A percentile compares a stretch with the other conserved stretches of the same genome.
Conservation (phyloP, 1,284 basidiomycete genomes). For the Amylostereum areolatum region DNA sequence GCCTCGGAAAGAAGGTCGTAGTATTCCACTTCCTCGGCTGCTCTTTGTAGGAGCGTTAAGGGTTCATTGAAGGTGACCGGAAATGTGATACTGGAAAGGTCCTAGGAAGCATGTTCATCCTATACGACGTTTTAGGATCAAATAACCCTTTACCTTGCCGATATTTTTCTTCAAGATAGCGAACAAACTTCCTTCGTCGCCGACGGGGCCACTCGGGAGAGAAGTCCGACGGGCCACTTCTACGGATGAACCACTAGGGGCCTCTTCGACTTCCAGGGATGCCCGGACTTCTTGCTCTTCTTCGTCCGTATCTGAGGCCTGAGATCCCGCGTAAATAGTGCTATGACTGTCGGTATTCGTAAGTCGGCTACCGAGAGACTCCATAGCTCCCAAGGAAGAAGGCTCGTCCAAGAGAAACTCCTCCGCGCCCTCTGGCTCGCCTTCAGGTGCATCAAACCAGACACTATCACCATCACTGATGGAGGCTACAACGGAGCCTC, state of each 20-base stretch:
- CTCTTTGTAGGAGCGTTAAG: conserved; percentile 72
- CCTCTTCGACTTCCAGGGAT: no score
- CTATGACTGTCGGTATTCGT: conserved; percentile 30
- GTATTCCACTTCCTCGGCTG: conserved; percentile 84
- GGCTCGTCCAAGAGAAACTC: conserved; percentile 60
- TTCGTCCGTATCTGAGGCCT: conserved; percentile 37
- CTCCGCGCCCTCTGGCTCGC: conserved; percentile 48
- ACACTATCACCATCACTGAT: conserved; percentile 54
- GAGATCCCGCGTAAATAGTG: conserved; percentile 31
- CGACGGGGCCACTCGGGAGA: conserved; percentile 62
- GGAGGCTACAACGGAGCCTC: conserved; percentile 48
- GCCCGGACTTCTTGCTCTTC: conserved; percentile 2
- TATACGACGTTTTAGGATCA: background rate
- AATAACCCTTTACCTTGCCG: conserved; percentile 59
- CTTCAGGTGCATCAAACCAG: conserved; percentile 69
- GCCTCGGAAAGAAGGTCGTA: conserved; percentile 65
- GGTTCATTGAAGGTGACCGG: conserved; percentile 90
- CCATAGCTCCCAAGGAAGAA: conserved; percentile 36
- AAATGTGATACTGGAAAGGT: conserved; percentile 79
- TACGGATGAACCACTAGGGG: conserved; percentile 16
- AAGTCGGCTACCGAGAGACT: conserved; percentile 30
- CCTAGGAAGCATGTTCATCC: conserved; percentile 35
- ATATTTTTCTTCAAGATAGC: conserved; percentile 89
- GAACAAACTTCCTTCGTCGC: conserved; percentile 86
- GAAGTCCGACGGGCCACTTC: conserved; percentile 47